Evolutionary conservation across 495 filamentous ascomycete species (phyloP).

Genomic region (Parachaetomium inaequale): DNA sequence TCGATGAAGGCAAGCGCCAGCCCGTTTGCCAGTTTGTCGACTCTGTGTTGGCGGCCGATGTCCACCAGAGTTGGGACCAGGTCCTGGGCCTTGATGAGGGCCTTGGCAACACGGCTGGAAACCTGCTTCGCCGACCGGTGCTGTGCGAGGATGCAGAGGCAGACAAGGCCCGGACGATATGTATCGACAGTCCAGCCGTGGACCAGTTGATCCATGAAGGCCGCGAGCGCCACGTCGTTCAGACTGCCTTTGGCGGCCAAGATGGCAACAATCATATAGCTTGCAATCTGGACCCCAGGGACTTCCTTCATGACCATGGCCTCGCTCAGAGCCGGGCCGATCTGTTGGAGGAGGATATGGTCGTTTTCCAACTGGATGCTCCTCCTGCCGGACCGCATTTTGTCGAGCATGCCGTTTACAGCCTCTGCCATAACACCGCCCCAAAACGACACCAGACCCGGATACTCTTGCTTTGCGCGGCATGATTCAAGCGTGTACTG

Average conservation of each 20-base stretch:
- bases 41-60: conserved; percentile 59
- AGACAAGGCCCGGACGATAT: conserved; percentile 68
- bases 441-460: conserved; percentile 81
- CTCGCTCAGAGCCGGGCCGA: conserved; percentile 73
- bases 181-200: conserved; percentile 70
- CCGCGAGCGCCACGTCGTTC: conserved; percentile 67
- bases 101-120: conserved; percentile 64
- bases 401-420: conserved; percentile 72
- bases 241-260: conserved; percentile 76
- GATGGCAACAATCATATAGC: conserved; percentile 84
- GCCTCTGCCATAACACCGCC: conserved; percentile 77
- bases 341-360: conserved; percentile 69
- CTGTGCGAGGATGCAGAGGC: conserved; percentile 74
- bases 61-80: conserved; percentile 56
- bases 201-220: conserved; percentile 82
- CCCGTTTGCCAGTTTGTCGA: conserved; percentile 71
- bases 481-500: conserved; percentile 68
- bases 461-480: conserved; percentile 63
- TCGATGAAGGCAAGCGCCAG: conserved; percentile 63
- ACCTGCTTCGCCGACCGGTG: conserved; percentile 64
- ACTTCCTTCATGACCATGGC: conserved; percentile 67
- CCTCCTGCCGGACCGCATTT: conserved; percentile 63
- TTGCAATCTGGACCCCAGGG: conserved; percentile 73
- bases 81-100: conserved; percentile 60
- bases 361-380: conserved; percentile 66